Conservation (phyloP, 2,329 filamentous ascomycete genomes). For the Fusarium redolens region DNA sequence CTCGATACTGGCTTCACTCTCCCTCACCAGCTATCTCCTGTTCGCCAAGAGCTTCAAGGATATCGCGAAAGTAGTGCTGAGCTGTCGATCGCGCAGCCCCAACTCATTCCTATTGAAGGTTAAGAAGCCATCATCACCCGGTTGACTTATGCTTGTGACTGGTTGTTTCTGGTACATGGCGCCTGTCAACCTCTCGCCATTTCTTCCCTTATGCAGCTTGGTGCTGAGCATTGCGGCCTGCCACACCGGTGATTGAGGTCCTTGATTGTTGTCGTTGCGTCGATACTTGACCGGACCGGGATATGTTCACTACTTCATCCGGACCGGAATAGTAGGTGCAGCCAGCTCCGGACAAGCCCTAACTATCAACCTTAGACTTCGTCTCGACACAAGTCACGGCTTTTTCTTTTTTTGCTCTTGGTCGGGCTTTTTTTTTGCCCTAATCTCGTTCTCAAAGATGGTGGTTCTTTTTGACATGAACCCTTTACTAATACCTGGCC, state of each 20-base stretch:
- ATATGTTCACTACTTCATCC: constrained; percentile 8
- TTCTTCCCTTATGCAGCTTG: constrained; percentile 8
- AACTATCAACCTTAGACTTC: constrained; percentile 5
- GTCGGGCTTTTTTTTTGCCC: constrained; percentile 8
- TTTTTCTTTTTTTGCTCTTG: not conserved
- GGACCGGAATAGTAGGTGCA: constrained; percentile 29
- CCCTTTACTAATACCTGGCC: constrained; percentile 39
- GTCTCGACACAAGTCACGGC: constrained; percentile 1
- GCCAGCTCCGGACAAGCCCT: constrained; percentile 10
- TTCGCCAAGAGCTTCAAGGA: constrained; percentile 47
- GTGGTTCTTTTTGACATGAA: constrained; percentile 24
- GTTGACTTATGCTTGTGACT: constrained; percentile 6
- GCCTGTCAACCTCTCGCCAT: constrained; percentile 15
- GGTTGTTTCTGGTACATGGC: constrained; percentile 9
- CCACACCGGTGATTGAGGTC: constrained; percentile 7
- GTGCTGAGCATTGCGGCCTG: not conserved
- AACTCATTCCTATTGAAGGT: constrained; percentile 49
- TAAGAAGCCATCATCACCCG: constrained; percentile 25
- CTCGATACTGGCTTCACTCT: constrained; percentile 70
- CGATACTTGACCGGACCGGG: constrained; percentile 23
- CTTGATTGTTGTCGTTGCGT: constrained; percentile 14
- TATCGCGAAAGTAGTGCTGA: constrained; percentile 42
- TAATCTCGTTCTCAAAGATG: constrained; percentile 20
- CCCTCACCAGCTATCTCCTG: constrained; percentile 54
- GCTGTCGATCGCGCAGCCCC: constrained; percentile 42